Conservation (phyloP, 805 yeast genomes). For the Lachancea kluyveri region DNA sequence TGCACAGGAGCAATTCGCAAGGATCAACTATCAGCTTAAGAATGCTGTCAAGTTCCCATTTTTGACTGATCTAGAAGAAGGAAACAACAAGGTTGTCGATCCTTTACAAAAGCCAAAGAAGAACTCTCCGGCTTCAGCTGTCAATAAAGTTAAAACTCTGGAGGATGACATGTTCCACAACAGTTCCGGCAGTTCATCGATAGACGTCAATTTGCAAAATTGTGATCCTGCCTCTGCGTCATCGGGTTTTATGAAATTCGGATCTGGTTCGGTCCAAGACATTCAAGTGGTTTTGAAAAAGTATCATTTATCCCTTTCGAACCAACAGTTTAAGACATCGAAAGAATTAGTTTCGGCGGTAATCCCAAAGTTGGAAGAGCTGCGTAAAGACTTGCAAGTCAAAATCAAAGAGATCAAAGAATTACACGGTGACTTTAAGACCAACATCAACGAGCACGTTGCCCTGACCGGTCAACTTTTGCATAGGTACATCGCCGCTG, state of each 20-base stretch:
- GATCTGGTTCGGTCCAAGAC: conserved; percentile 73
- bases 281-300: conserved; percentile 62
- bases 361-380: conserved; percentile 51
- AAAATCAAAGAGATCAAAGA: conserved; percentile 80
- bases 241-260: conserved; percentile 60
- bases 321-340: conserved; percentile 46
- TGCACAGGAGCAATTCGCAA: conserved; percentile 71
- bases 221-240: conserved; percentile 21
- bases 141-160: not conserved
- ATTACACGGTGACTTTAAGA: conserved; percentile 55
- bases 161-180: conserved; percentile 3
- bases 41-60: conserved; percentile 48
- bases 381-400: conserved; percentile 61
- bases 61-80: conserved; percentile 32
- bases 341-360: conserved; percentile 49
- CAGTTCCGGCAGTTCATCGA: conserved; percentile 1
- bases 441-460: conserved; percentile 52
- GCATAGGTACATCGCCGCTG: conserved; percentile 40
- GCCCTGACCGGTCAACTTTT: conserved; percentile 56
- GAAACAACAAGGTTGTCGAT: conserved; percentile 36
- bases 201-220: conserved; percentile 3
- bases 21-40: conserved; percentile 64
- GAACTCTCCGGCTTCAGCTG: conserved; percentile 6
- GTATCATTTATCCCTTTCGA: conserved; percentile 53
- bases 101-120: conserved; percentile 40